These are phyloP conservation scores for Aaosphaeria pasadenensis DNA, from an alignment of 2,329 filamentous ascomycete species.

Conservation along the genomic window DNA sequence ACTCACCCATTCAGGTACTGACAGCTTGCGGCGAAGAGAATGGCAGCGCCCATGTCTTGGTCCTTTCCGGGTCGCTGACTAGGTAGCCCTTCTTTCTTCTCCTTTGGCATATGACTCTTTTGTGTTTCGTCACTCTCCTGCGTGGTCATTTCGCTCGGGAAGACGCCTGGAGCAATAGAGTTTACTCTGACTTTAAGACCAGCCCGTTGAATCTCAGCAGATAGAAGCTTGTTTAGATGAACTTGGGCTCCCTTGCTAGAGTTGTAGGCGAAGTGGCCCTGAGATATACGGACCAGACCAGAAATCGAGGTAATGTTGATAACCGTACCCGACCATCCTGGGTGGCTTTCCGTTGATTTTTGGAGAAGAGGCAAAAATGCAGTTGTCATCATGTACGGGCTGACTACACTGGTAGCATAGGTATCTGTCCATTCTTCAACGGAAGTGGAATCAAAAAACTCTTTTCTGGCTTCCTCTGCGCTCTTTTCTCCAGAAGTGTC, in stretches of 20 bases:
- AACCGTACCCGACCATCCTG: conserved; percentile 44
- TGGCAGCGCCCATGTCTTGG: conserved; percentile 56
- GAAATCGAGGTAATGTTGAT: conserved; percentile 48
- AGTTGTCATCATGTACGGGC: conserved; percentile 47
- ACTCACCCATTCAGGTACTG: conserved; percentile 48
- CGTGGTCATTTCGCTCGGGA: conserved; percentile 58
- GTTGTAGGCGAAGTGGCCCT: conserved; percentile 50
- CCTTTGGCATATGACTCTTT: conserved; percentile 54
- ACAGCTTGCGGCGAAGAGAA: conserved; percentile 52
- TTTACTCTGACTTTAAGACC: conserved; percentile 57
- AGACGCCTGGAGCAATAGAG: conserved; percentile 56
- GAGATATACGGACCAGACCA: conserved; percentile 45
- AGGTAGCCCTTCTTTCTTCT: conserved; percentile 51
- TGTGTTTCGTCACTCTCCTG: conserved; percentile 50
- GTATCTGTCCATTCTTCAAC: conserved; percentile 46
- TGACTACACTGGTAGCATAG: conserved; percentile 48
- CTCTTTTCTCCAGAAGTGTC: conserved; percentile 36
- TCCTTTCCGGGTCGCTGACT: conserved; percentile 55
- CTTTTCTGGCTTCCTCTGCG: conserved; percentile 44
- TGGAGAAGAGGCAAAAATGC: conserved; percentile 47
- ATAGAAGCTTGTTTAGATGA: conserved; percentile 56
- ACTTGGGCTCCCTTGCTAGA: conserved; percentile 50
- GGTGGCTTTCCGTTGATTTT: conserved; percentile 40
- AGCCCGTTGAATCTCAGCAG: conserved; percentile 51
- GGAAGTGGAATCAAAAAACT: conserved; percentile 43